Conservation (phyloP, 106 monocot genomes). For the Dendrobium chrysotoxum region DNA sequence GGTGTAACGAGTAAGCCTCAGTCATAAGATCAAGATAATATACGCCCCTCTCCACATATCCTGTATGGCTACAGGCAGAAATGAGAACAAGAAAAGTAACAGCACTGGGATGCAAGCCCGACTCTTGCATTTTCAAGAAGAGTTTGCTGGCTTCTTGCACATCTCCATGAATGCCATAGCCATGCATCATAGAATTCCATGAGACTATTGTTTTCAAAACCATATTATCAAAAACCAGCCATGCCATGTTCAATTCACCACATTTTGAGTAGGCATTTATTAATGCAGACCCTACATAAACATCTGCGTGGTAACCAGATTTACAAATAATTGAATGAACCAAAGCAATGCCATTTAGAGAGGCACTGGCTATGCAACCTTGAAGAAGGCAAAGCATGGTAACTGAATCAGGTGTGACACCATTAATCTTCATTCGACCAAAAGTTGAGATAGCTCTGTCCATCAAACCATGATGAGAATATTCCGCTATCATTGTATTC, state of each 20-base stretch:
- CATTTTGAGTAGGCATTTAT: conserved; percentile 45
- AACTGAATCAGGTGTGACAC: conserved; percentile 24
- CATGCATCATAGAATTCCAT: conserved; percentile 48
- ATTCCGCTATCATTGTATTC: conserved; percentile 49
- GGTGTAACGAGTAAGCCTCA: conserved; percentile 11
- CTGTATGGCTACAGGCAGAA: conserved; percentile 48
- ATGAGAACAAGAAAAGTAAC: conserved; percentile 47
- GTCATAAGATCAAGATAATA: conserved; percentile 33
- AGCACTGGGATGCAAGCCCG: conserved; percentile 16
- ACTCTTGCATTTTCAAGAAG: conserved; percentile 35
- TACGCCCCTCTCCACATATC: conserved; percentile 30
- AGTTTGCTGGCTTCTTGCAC: conserved; percentile 23
- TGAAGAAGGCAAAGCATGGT: conserved; percentile 35
- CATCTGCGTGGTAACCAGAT: conserved; percentile 26
- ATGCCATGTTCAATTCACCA: conserved; percentile 29
- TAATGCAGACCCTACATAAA: conserved; percentile 31
- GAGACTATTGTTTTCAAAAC: conserved; percentile 19
- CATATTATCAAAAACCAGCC: conserved; percentile 35
- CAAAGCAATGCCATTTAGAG: conserved; percentile 18
- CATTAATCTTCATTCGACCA: conserved; percentile 29
- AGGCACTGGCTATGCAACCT: conserved; percentile 15
- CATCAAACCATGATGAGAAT: conserved; percentile 16
- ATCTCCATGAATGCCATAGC: conserved; percentile 44
- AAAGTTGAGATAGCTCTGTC: conserved; percentile 25
- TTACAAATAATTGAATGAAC: conserved; percentile 27